These are phyloP conservation scores for Nannizziopsis barbatae DNA, from an alignment of 2,329 filamentous ascomycete genomes.

Conservation along the genomic window DNA sequence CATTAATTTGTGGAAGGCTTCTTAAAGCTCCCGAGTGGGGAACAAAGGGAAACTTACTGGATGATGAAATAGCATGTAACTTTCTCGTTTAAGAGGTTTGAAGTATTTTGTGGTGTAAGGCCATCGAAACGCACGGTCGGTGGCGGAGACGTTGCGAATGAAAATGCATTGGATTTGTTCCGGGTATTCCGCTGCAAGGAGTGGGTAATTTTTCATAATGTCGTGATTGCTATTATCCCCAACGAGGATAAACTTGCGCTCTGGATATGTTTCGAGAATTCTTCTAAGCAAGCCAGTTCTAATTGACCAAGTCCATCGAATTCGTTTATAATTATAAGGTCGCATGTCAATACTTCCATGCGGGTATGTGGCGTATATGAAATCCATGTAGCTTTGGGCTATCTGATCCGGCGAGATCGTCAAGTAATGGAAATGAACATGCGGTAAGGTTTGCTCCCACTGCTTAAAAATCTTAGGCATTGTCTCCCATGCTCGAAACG, in stretches of 20 bases:
- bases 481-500: constrained; percentile 62
- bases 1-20: neutral
- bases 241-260: constrained; percentile 63
- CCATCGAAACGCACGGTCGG: constrained; percentile 55
- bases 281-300: constrained; percentile 58
- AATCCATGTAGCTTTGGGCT: constrained; percentile 64
- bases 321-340: constrained; percentile 68
- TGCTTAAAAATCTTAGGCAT: constrained; percentile 71
- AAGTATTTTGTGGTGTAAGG: constrained; percentile 67
- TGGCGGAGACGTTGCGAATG: constrained; percentile 61
- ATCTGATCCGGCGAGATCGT: constrained; percentile 71
- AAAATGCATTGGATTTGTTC: constrained; percentile 67
- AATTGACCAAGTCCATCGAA: constrained; percentile 59
- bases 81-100: constrained; percentile 51
- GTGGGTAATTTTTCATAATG: constrained; percentile 53
- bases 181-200: constrained; percentile 54
- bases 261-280: constrained; percentile 62
- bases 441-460: constrained; percentile 55
- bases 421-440: constrained; percentile 70
- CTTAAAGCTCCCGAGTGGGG: no score
- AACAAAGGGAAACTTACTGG: constrained; percentile 30
- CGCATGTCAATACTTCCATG: constrained; percentile 66
- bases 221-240: constrained; percentile 68
- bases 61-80: constrained; percentile 70
- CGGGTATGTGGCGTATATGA: constrained; percentile 68